Evolutionary conservation across 345 rosid species (phyloP), one percentile per base, ranked within the genome.

Genomic region (Erucastrum elatum): DNA sequence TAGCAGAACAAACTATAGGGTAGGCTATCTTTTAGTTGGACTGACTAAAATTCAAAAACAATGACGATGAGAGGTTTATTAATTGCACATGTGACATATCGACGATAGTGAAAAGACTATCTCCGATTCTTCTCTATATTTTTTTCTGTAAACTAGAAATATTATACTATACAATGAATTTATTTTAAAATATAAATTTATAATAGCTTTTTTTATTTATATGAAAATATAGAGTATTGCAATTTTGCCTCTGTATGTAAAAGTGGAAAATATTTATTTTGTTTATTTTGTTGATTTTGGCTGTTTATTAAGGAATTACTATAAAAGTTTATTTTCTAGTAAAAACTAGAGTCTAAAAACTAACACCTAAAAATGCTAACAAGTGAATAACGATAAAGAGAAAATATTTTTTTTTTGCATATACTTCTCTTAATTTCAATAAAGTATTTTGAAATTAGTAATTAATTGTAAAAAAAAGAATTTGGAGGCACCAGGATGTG

Each of bases 51-150:
- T 70, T 35, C 51, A 70, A 70, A 70, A 33, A 58, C 33, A 58
- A 25, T 31, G 73, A 69, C 34, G 53, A 70, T 53, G 39, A 49
- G 56, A 49, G 53, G 39, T 70, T 31, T 10, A 70, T 33, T 55
- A 21, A 34, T 33, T 56, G 56, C 56, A 49, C 56, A 49, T 49
- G 56, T n/a, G 56, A 49, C 56, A 0, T 49, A 49, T 49, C 56
- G 17, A 49, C 7, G 17, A 49, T 49, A 49, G 8, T 13, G 2
- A 29, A 13, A n/a, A 49, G 4, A 46, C 53, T 13, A n/a, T 49
- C n/a, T 49, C 7, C 15, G 13, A 13, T 4, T n/a, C 56, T 13
- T 49, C 6, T n/a, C 7, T n/a, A n/a, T n/a, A 4, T n/a, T 1
- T 49, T 49, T 49, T n/a, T 49, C 16, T 49, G 2, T 12, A 44